Conservation (phyloP, 306 rosid genomes). For the Trifolium pratense region DNA sequence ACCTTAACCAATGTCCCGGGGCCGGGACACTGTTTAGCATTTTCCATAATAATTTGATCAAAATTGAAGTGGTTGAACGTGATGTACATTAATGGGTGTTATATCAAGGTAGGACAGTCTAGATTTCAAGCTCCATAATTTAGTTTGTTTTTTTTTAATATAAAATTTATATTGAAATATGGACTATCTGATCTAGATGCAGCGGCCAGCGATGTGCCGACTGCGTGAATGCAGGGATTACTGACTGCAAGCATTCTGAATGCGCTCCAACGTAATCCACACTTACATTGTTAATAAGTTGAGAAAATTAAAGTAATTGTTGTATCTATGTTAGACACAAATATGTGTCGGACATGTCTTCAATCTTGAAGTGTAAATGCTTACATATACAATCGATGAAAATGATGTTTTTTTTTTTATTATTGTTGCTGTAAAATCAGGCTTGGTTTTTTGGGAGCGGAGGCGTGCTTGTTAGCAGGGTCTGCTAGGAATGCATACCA, state of each 20-base stretch:
- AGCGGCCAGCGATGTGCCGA: neutral
- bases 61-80: neutral
- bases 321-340: neutral
- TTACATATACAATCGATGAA: neutral
- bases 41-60: neutral
- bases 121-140: neutral
- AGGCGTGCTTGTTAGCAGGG: conserved; percentile 91
- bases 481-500: conserved; percentile 96
- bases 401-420: neutral
- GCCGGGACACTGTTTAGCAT: no score
- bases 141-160: neutral
- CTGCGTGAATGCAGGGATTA: neutral
- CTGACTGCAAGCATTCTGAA: neutral
- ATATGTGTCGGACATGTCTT: neutral
- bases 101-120: neutral
- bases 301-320: neutral
- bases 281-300: neutral
- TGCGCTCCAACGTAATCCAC: neutral
- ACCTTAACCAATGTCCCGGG: no score
- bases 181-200: neutral
- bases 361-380: neutral
- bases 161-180: neutral
- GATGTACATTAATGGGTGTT: neutral
- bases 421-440: conserved; percentile 48
- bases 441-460: conserved; percentile 86